These are phyloP conservation scores for Saccharum spontaneum DNA, from an alignment of 176 grass and related monocot species.

Conservation along the genomic window DNA sequence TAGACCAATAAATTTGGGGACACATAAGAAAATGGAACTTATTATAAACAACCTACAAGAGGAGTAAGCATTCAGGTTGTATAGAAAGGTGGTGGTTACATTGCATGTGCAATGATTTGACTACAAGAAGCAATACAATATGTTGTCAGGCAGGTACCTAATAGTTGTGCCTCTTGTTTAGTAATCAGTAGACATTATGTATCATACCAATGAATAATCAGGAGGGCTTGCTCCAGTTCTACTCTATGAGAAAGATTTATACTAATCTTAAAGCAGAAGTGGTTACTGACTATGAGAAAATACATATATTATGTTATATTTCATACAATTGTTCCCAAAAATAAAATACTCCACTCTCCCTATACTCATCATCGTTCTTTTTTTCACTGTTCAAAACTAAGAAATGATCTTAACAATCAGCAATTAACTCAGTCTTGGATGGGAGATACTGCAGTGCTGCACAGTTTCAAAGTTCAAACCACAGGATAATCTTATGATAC, in stretches of 20 bases:
- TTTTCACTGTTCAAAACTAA: neutral
- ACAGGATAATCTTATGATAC: neutral
- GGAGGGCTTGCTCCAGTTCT: neutral
- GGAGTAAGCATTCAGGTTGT: neutral
- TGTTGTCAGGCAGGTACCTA: neutral
- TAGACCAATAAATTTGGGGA: neutral
- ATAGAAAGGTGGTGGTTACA: neutral
- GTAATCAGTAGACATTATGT: neutral
- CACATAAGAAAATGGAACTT: neutral
- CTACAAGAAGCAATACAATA: neutral
- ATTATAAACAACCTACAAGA: neutral
- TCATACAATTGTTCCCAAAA: neutral
- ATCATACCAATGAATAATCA: conserved; percentile 3
- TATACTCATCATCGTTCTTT: neutral
- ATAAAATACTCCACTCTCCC: neutral
- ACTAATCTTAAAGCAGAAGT: neutral
- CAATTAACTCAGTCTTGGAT: neutral
- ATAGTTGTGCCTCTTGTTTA: neutral
- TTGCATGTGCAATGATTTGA: neutral
- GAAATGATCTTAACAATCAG: neutral
- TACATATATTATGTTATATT: neutral
- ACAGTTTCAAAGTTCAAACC: conserved; percentile 4
- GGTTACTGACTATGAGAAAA: neutral
- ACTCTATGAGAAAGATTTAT: neutral
- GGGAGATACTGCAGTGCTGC: neutral